phyloP scores from a whole-genome alignment of 345 rosid genomes.

The Lepidium aucheri region DNA sequence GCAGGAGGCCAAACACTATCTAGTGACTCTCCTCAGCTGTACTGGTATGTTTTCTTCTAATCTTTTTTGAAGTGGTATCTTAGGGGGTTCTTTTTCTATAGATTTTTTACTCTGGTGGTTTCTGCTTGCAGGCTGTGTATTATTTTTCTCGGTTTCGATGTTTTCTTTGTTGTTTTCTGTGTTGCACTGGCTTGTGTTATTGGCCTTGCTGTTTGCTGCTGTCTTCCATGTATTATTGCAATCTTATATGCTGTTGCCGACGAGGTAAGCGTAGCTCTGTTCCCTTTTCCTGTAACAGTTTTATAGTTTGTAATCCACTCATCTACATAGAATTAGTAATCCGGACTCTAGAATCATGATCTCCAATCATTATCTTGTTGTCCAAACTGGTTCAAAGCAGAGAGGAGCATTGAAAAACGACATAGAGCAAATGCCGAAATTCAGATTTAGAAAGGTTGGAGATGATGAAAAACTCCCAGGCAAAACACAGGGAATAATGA shows the following conservation, averaged over 20 bases:
- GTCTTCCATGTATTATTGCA: slow-evolving; percentile 97
- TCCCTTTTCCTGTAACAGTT: neutral
- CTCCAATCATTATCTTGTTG: neutral
- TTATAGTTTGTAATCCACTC: neutral
- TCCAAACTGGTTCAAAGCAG: slow-evolving; percentile 35
- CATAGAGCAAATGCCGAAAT: slow-evolving; percentile 75
- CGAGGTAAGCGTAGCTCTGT: slow-evolving; percentile 47
- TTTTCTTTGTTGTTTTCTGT: slow-evolving; percentile 90
- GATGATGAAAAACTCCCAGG: slow-evolving; percentile 35
- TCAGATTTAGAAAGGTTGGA: slow-evolving; percentile 43
- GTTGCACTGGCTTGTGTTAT: slow-evolving; percentile 91
- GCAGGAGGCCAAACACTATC: slow-evolving; percentile 74
- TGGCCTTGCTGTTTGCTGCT: slow-evolving; percentile 95
- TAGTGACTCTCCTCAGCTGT: slow-evolving; percentile 60
- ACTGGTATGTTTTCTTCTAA: slow-evolving; percentile 48
- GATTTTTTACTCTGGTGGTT: neutral
- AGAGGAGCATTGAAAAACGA: slow-evolving; percentile 91
- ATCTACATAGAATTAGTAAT: neutral
- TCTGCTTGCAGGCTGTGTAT: slow-evolving; percentile 76
- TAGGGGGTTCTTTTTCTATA: neutral
- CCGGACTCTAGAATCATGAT: neutral
- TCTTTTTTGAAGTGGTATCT: neutral
- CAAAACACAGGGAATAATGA: slow-evolving; percentile 61
- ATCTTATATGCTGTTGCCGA: slow-evolving; percentile 91
- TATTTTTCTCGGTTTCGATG: slow-evolving; percentile 87